Conservation (phyloP, 371 early-diverging fungal genomes). For the Modicella reniformis region DNA sequence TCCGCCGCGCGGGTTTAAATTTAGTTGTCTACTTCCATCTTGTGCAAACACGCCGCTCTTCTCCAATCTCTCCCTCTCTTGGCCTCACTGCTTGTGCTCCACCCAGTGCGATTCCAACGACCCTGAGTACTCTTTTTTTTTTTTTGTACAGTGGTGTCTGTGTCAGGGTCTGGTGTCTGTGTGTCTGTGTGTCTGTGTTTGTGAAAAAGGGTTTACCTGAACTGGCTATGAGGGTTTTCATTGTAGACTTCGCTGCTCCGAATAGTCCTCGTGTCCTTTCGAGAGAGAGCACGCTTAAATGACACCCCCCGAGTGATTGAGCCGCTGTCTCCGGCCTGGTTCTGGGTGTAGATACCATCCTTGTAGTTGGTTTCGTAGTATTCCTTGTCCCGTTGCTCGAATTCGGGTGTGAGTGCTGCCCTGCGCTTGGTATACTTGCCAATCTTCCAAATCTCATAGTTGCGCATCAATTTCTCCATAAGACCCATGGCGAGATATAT, state of each 20-base stretch:
- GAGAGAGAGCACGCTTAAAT: slow-evolving; percentile 41
- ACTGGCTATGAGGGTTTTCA: slow-evolving; percentile 34
- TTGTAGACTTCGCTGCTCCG: slow-evolving; percentile 54
- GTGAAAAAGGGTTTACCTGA: slow-evolving; percentile 27
- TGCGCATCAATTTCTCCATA: slow-evolving; percentile 67
- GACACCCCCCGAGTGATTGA: slow-evolving; percentile 31
- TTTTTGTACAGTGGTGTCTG: slow-evolving; percentile 1
- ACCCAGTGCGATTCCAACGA: neutral
- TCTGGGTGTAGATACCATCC: slow-evolving; percentile 67
- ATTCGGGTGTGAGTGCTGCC: slow-evolving; percentile 66
- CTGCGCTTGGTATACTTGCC: slow-evolving; percentile 73
- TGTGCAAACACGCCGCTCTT: no score
- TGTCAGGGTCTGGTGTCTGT: no score
- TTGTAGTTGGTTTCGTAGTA: slow-evolving; percentile 68
- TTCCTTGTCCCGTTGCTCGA: slow-evolving; percentile 68
- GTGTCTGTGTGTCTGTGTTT: neutral
- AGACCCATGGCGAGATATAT: slow-evolving; percentile 59
- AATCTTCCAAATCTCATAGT: slow-evolving; percentile 73
- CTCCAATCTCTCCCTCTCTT: no score
- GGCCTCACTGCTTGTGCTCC: neutral
- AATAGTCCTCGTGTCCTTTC: slow-evolving; percentile 45
- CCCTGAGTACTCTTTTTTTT: neutral
- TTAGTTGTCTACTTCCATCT: no score
- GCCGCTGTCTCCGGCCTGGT: slow-evolving; percentile 26
- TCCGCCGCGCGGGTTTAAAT: no score